phyloP scores from a whole-genome alignment of 148 eudicot genomes.

The Spergularia marina region DNA sequence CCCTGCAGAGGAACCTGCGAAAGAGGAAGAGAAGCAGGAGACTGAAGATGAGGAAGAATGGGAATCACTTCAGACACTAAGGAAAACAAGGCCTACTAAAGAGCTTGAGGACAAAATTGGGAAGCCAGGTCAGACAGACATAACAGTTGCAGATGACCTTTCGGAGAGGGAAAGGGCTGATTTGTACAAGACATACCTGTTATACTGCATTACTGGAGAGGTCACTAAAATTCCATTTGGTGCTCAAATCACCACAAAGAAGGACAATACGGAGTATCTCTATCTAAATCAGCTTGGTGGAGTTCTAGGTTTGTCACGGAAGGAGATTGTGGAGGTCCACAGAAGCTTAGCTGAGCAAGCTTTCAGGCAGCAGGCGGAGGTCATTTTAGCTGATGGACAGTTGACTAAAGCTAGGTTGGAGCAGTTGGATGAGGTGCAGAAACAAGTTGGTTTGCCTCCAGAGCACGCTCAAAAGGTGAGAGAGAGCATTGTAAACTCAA shows the following conservation, averaged over 20 bases:
- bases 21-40: slow-evolving; percentile 39
- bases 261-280: slow-evolving; percentile 67
- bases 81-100: slow-evolving; percentile 50
- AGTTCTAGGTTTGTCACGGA: slow-evolving; percentile 64
- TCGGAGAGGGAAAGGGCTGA: slow-evolving; percentile 72
- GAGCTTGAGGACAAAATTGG: slow-evolving; percentile 37
- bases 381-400: slow-evolving; percentile 84
- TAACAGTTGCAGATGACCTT: slow-evolving; percentile 73
- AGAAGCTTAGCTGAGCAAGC: slow-evolving; percentile 79
- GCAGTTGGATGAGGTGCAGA: slow-evolving; percentile 72
- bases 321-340: slow-evolving; percentile 73
- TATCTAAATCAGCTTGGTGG: slow-evolving; percentile 73
- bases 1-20: slow-evolving; percentile 42
- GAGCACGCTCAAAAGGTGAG: slow-evolving; percentile 84
- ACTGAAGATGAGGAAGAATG: slow-evolving; percentile 61
- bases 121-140: slow-evolving; percentile 66
- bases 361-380: slow-evolving; percentile 85
- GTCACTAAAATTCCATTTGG: slow-evolving; percentile 63
- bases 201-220: slow-evolving; percentile 75
- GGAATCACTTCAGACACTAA: slow-evolving; percentile 71
- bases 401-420: slow-evolving; percentile 70
- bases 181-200: slow-evolving; percentile 75
- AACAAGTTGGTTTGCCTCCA: slow-evolving; percentile 75
- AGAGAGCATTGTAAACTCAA: slow-evolving; percentile 67
- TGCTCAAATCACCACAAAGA: slow-evolving; percentile 57